Base-by-base conservation (phyloP, 139 green algal species). In the Eudorina sp. region DNA sequence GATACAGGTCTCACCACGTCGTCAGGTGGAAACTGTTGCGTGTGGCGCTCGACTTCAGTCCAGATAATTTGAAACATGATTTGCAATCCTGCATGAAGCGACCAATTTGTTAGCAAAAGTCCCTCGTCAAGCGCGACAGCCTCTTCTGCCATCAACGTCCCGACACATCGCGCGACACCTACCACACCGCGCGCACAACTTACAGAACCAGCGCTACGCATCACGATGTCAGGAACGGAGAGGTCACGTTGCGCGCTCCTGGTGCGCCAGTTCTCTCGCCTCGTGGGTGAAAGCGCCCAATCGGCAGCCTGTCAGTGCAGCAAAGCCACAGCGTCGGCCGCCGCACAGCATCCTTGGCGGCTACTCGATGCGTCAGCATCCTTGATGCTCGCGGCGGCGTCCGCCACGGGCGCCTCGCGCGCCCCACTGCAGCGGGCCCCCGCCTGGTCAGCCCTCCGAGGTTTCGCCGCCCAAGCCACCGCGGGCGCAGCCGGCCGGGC, bases 211-310 rank as follows among this genome's bases (percentile, higher is more conserved):
- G 3, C 31, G 64, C 64, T 73, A 40, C 18, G 36, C n/a, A 73
- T 73, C 8, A 40, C 40, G n/a, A 81, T 81, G 73, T 62, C 73
- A 29, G 73, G 73, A 43, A 27, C 73, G 8, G 45, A 81, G 27
- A 48, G 73, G 29, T 81, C 73, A 14, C 38, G 70, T 25, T 41
- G 70, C 40, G 16, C 41, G 27, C 34, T 8, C 13, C 73, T 81
- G 27, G 45, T 81, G 41, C 45, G 45, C 25, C 73, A 62, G 45
- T 41, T 81, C n/a, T 62, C 73, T 0, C 73, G 73, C 73, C 23
- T 64, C 73, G 73, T 45, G 73, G 9, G 4, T 18, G 70, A 53
- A 18, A 75, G 66, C 66, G 40, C 70, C 31, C 55, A 40, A 34
- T 79, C 6, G 16, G 55, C 70, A 40, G 14, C 25, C 68, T 46